Percentiles rank a stretch among this genome's conserved stretches.
Evolutionary conservation across 345 rosid species (phyloP).

Genomic region (Bruguiera gymnorhiza): DNA sequence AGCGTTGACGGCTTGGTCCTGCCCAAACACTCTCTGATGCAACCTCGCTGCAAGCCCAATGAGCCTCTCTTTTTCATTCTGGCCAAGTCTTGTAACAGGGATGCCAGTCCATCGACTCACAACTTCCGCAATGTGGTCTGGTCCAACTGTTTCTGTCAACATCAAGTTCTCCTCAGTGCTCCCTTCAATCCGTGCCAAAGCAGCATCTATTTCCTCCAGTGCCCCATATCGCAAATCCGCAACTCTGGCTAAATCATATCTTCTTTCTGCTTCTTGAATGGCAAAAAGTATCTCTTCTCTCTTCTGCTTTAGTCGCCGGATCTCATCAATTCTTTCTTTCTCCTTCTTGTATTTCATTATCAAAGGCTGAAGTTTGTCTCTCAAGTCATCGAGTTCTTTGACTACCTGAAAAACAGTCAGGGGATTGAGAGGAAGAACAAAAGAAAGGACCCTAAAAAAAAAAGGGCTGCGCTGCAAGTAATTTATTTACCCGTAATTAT

Average conservation of each 20-base stretch:
- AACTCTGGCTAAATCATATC: constrained; percentile 85
- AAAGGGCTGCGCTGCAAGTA: not conserved
- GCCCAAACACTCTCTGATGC: constrained; percentile 86
- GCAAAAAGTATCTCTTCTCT: constrained; percentile 71
- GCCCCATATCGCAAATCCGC: constrained; percentile 87
- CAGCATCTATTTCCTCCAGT: constrained; percentile 74
- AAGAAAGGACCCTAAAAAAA: not conserved
- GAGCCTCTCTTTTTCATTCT: constrained; percentile 74
- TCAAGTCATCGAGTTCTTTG: constrained; percentile 84
- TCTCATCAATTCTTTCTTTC: constrained; percentile 86
- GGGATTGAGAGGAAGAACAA: not conserved
- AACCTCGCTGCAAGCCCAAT: constrained; percentile 75
- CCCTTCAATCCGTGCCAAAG: constrained; percentile 65
- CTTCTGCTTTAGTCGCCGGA: constrained; percentile 72
- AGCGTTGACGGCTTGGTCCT: constrained; percentile 67
- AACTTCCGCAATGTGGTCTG: constrained; percentile 90
- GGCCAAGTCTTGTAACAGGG: constrained; percentile 86
- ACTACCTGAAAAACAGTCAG: constrained; percentile 46
- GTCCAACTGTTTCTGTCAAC: constrained; percentile 82
- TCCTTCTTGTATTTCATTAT: constrained; percentile 86
- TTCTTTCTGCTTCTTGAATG: constrained; percentile 81
- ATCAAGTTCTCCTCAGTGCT: constrained; percentile 56
- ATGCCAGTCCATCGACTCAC: constrained; percentile 96
- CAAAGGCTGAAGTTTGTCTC: constrained; percentile 86
- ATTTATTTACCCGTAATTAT: not conserved